Evolutionary conservation across 352 stramenopile species (phyloP), one percentile per base, ranked within the genome.

Genomic region (Globisporangium okanoganense): DNA sequence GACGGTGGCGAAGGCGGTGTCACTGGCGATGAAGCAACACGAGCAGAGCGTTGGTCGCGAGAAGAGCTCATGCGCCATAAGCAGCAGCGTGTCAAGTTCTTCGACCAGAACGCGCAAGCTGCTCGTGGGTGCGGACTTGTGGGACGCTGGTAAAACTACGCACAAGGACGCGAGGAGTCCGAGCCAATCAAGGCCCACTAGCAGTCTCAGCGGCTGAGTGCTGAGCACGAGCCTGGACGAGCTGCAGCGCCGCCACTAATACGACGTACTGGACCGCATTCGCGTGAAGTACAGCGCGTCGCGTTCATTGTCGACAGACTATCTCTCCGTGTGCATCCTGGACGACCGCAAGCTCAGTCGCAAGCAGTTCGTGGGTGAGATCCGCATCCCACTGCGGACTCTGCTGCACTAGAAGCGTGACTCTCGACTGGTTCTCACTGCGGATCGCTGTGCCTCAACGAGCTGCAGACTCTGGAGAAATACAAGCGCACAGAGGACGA

Each of bases 261-360:
- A n/a, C n/a, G n/a, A n/a, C n/a, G n/a, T n/a, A n/a, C n/a, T n/a
- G n/a, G n/a, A n/a, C n/a, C n/a, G n/a, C n/a, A n/a, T n/a, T n/a
- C n/a, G n/a, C n/a, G n/a, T n/a, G n/a, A n/a, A n/a, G n/a, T n/a
- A n/a, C n/a, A n/a, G n/a, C n/a, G n/a, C n/a, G n/a, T n/a, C n/a
- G n/a, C n/a, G n/a, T n/a, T n/a, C n/a, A n/a, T n/a, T n/a, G n/a
- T n/a, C n/a, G n/a, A n/a, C n/a, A n/a, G 76, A 77, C 22, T 82
- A 74, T 52, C 71, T 94, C 6, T 70, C 78, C 35, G 54, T 94
- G 14, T 79, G 80, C 0, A 52, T 94, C 5, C 62, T 90, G 14
- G 88, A 94, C 55, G 80, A 94, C 58, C 78, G 82, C 0, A 81
- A 82, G 62, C 67, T 84, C 18, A 87, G 78, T 43, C 71, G 73